Evolutionary conservation across 2,329 filamentous ascomycete genomes (phyloP).

Genomic region (Aureobasidium sp.): DNA sequence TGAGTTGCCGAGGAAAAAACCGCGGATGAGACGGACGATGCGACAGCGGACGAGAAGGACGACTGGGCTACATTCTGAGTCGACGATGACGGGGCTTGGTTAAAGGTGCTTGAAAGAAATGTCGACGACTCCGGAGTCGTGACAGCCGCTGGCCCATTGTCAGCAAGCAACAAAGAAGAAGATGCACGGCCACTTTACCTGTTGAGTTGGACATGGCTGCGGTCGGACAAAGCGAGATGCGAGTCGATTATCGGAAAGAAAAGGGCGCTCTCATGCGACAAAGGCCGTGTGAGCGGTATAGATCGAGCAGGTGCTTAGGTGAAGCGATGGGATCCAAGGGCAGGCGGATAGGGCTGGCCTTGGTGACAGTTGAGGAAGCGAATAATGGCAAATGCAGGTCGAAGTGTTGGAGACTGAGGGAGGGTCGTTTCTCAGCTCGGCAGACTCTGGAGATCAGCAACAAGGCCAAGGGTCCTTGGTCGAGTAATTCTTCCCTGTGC

Average conservation of each 20-base stretch:
- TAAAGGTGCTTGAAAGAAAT: neutral
- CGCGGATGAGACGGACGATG: constrained; percentile 21
- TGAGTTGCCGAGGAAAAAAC: constrained; percentile 12
- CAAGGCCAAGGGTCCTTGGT: neutral
- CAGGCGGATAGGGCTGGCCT: neutral
- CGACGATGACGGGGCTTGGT: constrained; percentile 7
- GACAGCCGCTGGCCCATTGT: constrained; percentile 2
- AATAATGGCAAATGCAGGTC: constrained; percentile 1
- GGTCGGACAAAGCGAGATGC: constrained; percentile 9
- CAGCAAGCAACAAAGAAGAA: constrained; percentile 1
- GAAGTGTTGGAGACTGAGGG: constrained; percentile 6
- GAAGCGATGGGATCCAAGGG: neutral
- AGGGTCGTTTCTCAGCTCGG: neutral
- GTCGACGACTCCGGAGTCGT: constrained; percentile 8
- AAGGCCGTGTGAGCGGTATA: neutral
- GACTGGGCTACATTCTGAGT: constrained; percentile 13
- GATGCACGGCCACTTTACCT: constrained; percentile 12
- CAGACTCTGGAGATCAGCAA: constrained; percentile 2
- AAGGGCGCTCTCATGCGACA: neutral
- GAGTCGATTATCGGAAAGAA: neutral
- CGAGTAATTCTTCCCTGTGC: neutral
- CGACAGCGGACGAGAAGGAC: constrained; percentile 18
- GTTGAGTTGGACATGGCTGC: constrained; percentile 21
- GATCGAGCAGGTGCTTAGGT: neutral
- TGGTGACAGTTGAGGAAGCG: neutral